phyloP scores from a whole-genome alignment of 371 early-diverging fungal species.

The Polyrhizophydium stewartii region DNA sequence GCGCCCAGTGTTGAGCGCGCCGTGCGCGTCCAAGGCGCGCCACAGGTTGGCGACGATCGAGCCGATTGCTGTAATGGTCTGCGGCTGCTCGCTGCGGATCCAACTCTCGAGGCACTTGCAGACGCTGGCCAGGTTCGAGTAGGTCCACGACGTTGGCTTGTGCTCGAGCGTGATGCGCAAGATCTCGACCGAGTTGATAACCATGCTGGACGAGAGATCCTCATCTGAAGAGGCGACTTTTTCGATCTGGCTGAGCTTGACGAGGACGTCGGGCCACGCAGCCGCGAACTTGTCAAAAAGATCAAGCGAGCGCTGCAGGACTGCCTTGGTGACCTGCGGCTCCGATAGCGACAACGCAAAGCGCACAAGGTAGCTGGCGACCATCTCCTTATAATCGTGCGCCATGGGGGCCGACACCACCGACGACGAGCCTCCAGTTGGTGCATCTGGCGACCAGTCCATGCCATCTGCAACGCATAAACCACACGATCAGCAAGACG shows the following conservation, averaged over 20 bases:
- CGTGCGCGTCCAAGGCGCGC: conserved; percentile 17
- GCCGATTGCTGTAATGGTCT: conserved; percentile 58
- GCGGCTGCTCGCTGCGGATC: conserved; percentile 59
- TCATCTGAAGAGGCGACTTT: conserved; percentile 24
- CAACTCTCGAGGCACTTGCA: conserved; percentile 66
- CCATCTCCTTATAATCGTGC: conserved; percentile 43
- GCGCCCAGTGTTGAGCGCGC: conserved; percentile 6
- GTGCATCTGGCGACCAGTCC: conserved; percentile 1
- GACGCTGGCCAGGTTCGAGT: conserved; percentile 59
- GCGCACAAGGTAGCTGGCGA: conserved; percentile 66
- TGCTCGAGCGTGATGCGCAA: conserved; percentile 53
- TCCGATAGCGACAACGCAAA: conserved; percentile 65
- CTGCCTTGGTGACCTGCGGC: conserved; percentile 43
- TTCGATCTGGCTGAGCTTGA: conserved; percentile 42
- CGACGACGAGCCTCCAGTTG: too few species aligned
- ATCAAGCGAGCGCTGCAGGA: conserved; percentile 59
- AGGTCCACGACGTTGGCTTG: conserved; percentile 54
- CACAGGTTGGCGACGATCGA: conserved; percentile 62
- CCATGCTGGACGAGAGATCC: neutral
- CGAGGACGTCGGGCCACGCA: conserved; percentile 58
- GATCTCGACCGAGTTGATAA: conserved; percentile 49
- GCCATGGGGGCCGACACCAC: too few species aligned
- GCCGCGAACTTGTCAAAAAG: conserved; percentile 58
- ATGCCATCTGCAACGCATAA: neutral
- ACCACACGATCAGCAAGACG: too few species aligned